These are phyloP conservation scores for Gigaspora rosea DNA, from an alignment of 192 early-diverging fungal species.

Conservation along the genomic window DNA sequence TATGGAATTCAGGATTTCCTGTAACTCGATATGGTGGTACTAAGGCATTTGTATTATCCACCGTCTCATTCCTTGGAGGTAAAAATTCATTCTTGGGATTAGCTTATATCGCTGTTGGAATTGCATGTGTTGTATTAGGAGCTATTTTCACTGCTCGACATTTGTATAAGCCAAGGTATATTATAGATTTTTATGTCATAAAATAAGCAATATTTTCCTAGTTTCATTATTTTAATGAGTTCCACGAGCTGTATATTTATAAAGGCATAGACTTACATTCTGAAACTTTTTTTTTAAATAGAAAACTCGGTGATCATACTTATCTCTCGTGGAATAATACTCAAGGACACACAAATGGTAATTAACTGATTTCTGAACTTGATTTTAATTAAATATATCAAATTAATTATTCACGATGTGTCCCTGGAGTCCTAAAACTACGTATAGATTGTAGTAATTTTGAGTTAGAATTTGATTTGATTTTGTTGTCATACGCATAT, in stretches of 20 bases:
- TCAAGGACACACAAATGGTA: not conserved
- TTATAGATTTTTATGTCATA: not conserved
- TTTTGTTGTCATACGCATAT: too few species aligned
- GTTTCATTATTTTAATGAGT: constrained; percentile 1
- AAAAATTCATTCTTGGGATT: constrained; percentile 95
- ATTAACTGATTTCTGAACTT: too few species aligned
- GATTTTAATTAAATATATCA: too few species aligned
- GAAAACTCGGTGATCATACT: constrained; percentile 95
- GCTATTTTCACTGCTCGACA: constrained; percentile 87
- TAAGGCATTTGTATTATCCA: constrained; percentile 93
- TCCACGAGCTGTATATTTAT: too few species aligned
- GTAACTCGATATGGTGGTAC: constrained; percentile 88
- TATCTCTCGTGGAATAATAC: constrained; percentile 95
- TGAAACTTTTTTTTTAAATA: constrained; percentile 23
- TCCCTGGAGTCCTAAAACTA: too few species aligned
- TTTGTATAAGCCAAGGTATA: constrained; percentile 87
- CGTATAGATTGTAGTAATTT: too few species aligned
- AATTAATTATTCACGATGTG: too few species aligned
- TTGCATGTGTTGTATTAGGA: constrained; percentile 85
- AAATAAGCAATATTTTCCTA: not conserved
- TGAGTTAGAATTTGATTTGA: too few species aligned
- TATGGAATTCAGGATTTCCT: constrained; percentile 68
- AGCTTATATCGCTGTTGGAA: constrained; percentile 94
- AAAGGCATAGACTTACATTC: not conserved
- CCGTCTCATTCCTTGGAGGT: constrained; percentile 93